Base-by-base conservation (phyloP, 2,329 filamentous ascomycete genomes). In the Hymenoscyphus salicellus region DNA sequence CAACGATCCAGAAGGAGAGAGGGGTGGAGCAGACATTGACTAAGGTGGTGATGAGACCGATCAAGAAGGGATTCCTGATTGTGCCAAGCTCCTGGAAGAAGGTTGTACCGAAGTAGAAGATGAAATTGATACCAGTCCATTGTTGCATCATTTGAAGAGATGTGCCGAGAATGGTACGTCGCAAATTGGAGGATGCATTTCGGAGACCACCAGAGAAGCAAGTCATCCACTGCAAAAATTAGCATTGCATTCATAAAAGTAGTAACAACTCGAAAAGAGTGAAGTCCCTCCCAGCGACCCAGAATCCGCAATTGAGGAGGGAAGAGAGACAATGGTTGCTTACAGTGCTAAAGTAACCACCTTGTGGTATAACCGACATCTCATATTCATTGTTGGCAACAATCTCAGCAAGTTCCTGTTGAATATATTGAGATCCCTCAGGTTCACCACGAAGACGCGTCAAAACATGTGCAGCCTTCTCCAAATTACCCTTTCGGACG, bases 301-400 rank as follows among this genome's bases (percentile, higher is more conserved):
- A 52, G 2, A 26, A 26, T 3, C 5, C 2, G 10, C 20, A 26
- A 26, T 7, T 26, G 20, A 23, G 7, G 14, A 38, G 11, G 33
- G 36, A 26, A 26, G 43, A 52, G 16, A 14, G 3, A 52, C 14
- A 52, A 0, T 26, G 46, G 20, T 23, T 26, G 46, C 46, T 26
- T 52, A 52, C 46, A 10, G 46, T 52, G 26, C 46, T 52, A 75
- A 88, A 81, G 83, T 88, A 92, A 72, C 84, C 84, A 70, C 81
- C 81, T 70, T 83, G 78, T 68, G 89, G 89, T 65, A 90, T 88
- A 65, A 89, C 79, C 59, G 85, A 80, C 72, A 88, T 82, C 82
- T 96, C 93, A 76, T 94, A 93, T 79, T 91, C 90, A 78, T 94
- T 86, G 83, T 96, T 96, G 81, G 92, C 92, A 65, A 95, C 84